Conservation (phyloP, 1,284 basidiomycete genomes). For the Leccinum fallax region DNA sequence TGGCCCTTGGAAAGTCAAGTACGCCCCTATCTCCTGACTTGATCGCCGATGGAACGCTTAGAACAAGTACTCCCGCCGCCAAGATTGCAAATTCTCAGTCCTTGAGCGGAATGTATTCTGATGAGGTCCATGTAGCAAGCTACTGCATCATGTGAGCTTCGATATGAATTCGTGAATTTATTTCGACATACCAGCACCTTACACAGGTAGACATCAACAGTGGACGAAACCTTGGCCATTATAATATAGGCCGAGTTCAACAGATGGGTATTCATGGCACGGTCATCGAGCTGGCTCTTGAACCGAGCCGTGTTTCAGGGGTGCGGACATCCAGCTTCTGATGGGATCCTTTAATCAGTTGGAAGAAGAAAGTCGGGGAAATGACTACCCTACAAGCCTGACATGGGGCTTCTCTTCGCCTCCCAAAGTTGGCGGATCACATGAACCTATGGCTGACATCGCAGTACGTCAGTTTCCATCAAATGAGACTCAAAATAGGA, state of each 20-base stretch:
- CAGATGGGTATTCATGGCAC: neutral
- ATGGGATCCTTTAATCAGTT: neutral
- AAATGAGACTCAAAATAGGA: too few relatives aligned
- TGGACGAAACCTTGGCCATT: neutral
- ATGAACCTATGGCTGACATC: too few relatives aligned
- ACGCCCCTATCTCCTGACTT: neutral
- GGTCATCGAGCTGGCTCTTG: neutral
- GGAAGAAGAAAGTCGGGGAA: neutral
- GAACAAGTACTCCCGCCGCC: neutral
- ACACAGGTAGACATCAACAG: conserved; percentile 1
- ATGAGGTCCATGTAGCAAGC: neutral
- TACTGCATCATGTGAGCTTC: neutral
- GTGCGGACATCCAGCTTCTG: neutral
- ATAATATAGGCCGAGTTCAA: neutral
- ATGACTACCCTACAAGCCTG: neutral
- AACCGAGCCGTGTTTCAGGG: neutral
- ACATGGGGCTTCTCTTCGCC: neutral
- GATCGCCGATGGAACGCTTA: neutral
- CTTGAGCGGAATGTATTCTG: neutral
- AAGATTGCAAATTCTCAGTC: neutral
- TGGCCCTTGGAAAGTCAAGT: too few relatives aligned
- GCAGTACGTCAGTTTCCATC: too few relatives aligned
- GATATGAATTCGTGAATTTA: conserved; percentile 8
- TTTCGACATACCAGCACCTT: neutral
- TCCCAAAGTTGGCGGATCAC: neutral